Percentiles rank a stretch among this genome's conserved stretches.
These are phyloP conservation scores for Phytophthora fragariae DNA, from an alignment of 352 stramenopile genomes.

Conservation along the genomic window DNA sequence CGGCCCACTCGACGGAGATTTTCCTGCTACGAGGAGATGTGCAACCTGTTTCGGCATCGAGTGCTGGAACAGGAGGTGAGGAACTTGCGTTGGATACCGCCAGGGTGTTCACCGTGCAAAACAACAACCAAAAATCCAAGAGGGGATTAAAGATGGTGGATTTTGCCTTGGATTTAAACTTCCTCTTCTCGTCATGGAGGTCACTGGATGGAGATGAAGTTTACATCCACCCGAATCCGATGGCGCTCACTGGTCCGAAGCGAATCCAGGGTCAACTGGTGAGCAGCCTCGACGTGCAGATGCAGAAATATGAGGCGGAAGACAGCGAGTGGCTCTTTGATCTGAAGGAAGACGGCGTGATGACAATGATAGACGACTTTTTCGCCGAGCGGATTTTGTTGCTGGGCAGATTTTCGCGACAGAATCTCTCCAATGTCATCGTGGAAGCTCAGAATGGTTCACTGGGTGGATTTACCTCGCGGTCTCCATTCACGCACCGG, in stretches of 20 bases:
- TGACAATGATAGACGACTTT: conserved; percentile 63
- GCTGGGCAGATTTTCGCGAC: conserved; percentile 69
- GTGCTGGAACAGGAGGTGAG: conserved; percentile 33
- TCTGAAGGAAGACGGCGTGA: conserved; percentile 49
- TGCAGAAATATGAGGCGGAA: conserved; percentile 69
- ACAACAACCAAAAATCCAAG: conserved; percentile 25
- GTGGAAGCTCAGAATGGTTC: conserved; percentile 44
- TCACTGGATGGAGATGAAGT: conserved; percentile 66
- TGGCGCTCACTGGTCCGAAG: conserved; percentile 69
- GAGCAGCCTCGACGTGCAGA: conserved; percentile 66
- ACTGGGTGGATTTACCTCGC: conserved; percentile 39
- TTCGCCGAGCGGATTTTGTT: conserved; percentile 66
- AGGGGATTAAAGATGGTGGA: conserved; percentile 74
- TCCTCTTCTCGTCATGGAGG: conserved; percentile 77
- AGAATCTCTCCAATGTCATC: conserved; percentile 71
- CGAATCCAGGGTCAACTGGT: conserved; percentile 61
- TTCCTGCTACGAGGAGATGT: conserved; percentile 71
- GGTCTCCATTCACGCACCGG: conserved; percentile 43
- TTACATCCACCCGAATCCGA: conserved; percentile 73
- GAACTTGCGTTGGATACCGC: conserved; percentile 58
- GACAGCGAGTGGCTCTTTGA: conserved; percentile 69
- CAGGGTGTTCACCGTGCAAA: conserved; percentile 61
- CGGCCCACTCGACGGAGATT: conserved; percentile 64
- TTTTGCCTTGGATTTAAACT: conserved; percentile 73
- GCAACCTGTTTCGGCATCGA: conserved; percentile 29